Evolutionary conservation across 1,284 basidiomycete genomes (phyloP).

Genomic region (Malassezia globosa): DNA sequence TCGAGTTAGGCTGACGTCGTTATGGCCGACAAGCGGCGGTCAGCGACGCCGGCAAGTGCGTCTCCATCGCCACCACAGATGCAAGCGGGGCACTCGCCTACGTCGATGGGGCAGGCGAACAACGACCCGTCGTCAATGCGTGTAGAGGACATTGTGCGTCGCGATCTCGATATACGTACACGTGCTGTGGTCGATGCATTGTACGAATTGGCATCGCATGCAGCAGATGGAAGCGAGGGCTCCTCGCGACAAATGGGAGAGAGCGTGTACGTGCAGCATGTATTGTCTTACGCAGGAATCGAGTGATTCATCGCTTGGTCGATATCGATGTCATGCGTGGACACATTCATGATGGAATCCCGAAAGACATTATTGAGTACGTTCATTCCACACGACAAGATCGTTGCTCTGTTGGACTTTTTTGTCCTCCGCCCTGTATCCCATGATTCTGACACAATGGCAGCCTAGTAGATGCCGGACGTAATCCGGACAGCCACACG

Average conservation of each 20-base stretch:
- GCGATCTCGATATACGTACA: conserved; percentile 29
- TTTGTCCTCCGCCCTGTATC: background rate
- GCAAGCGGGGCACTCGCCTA: background rate
- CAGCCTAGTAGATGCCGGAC: conserved; percentile 36
- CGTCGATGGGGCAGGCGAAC: background rate
- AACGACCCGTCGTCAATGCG: background rate
- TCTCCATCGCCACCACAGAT: conserved; percentile 15
- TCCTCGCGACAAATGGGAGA: conserved; percentile 27
- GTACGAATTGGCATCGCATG: conserved; percentile 37
- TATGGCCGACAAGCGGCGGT: background rate
- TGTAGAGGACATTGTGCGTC: conserved; percentile 20
- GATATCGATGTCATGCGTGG: conserved; percentile 29
- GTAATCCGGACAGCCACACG: conserved; percentile 44
- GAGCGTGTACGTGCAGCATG: conserved; percentile 22
- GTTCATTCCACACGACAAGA: too few relatives aligned
- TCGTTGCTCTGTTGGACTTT: too few relatives aligned
- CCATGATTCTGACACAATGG: background rate
- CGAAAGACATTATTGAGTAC: conserved; percentile 35
- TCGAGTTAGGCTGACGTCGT: background rate
- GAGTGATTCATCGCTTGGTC: conserved; percentile 28
- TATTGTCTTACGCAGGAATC: conserved; percentile 22
- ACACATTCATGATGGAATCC: conserved; percentile 27
- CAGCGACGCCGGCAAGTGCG: conserved; percentile 17
- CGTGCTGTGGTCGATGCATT: conserved; percentile 34
- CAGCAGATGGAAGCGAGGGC: conserved; percentile 36